Evolutionary conservation across 2,329 filamentous ascomycete species (phyloP).

Genomic region (Didymosphaeria variabile): DNA sequence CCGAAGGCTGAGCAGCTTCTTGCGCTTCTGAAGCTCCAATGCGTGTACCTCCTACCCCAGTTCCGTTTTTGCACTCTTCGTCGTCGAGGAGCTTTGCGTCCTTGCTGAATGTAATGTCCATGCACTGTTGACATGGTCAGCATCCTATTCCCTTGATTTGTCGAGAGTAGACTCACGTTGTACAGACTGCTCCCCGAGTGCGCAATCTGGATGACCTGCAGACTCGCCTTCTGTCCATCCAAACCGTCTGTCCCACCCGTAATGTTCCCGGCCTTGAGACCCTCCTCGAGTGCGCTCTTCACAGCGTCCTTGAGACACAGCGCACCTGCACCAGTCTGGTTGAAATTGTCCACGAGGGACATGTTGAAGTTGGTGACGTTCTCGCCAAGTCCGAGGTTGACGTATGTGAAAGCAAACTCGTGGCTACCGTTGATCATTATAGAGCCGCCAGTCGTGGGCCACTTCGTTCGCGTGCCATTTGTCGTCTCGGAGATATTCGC

Average conservation of each 20-base stretch:
- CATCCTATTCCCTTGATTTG: background rate
- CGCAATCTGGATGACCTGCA: conserved; percentile 58
- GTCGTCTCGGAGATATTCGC: conserved; percentile 52
- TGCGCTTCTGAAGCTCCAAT: conserved; percentile 33
- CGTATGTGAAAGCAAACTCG: conserved; percentile 55
- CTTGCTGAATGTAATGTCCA: conserved; percentile 54
- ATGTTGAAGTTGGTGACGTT: conserved; percentile 58
- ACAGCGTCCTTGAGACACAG: conserved; percentile 53
- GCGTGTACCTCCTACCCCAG: conserved; percentile 39
- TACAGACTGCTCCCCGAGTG: conserved; percentile 54
- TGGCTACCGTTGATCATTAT: conserved; percentile 54
- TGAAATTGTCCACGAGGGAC: conserved; percentile 54
- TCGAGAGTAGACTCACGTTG: conserved; percentile 43
- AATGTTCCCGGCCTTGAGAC: conserved; percentile 26
- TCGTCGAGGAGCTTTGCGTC: conserved; percentile 48
- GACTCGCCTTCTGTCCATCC: conserved; percentile 52
- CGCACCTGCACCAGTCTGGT: conserved; percentile 59
- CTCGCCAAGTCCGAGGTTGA: conserved; percentile 57
- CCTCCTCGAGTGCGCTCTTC: conserved; percentile 26
- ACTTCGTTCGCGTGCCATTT: conserved; percentile 56
- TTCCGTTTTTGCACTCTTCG: conserved; percentile 52
- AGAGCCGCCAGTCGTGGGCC: conserved; percentile 57
- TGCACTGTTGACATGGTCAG: conserved; percentile 47
- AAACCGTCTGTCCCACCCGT: conserved; percentile 24
- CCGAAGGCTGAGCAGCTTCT: background rate